Conservation (phyloP, 2,329 filamentous ascomycete genomes). For the Clarireedia paspali region DNA sequence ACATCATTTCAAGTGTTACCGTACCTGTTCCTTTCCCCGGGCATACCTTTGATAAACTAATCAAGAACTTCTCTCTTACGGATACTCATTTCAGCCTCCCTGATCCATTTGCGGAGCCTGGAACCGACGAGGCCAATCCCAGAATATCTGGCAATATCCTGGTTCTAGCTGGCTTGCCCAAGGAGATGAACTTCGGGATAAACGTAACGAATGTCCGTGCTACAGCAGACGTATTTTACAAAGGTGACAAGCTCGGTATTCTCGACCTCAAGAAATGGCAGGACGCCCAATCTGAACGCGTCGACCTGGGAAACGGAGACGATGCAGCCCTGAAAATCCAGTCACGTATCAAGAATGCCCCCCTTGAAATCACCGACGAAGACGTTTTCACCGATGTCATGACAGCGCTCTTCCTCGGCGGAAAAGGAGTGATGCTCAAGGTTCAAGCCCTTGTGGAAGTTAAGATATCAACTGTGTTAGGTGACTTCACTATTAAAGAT, state of each 20-base stretch:
- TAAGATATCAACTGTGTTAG: conserved; percentile 72
- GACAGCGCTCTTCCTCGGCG: conserved; percentile 71
- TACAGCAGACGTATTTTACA: conserved; percentile 72
- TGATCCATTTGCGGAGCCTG: conserved; percentile 68
- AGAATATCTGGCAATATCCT: conserved; percentile 76
- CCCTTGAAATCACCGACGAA: conserved; percentile 73
- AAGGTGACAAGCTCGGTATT: conserved; percentile 68
- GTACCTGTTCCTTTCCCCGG: conserved; percentile 81
- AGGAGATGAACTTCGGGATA: conserved; percentile 80
- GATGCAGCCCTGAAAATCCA: conserved; percentile 63
- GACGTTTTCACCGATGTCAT: conserved; percentile 74
- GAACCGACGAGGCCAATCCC: conserved; percentile 64
- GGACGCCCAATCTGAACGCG: conserved; percentile 67
- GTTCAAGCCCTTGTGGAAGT: conserved; percentile 79
- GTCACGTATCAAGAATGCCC: conserved; percentile 69
- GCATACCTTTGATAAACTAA: conserved; percentile 69
- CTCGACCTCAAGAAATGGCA: conserved; percentile 80
- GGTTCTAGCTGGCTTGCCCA: conserved; percentile 70
- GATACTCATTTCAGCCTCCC: conserved; percentile 84
- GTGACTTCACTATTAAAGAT: conserved; percentile 70
- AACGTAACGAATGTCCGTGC: conserved; percentile 72
- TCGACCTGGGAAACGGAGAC: conserved; percentile 48
- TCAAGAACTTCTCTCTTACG: conserved; percentile 79
- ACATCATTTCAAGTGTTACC: conserved; percentile 73
- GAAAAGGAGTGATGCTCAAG: conserved; percentile 57